Percentiles rank a stretch among this genome's conserved stretches.
phyloP scores from a whole-genome alignment of 2,329 filamentous ascomycete genomes.

The Exophiala aquamarina region DNA sequence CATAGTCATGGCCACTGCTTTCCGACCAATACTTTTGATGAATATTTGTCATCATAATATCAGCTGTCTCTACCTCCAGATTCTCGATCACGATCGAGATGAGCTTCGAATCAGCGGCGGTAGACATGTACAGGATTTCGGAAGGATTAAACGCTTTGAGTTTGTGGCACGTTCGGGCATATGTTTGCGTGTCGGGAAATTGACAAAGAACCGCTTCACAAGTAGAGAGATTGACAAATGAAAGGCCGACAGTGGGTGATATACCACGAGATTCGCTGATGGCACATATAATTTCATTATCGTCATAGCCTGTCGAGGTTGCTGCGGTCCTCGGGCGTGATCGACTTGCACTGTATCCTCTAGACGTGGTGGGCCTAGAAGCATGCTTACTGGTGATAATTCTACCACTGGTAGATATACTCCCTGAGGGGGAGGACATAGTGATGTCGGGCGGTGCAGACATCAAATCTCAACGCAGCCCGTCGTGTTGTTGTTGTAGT shows the following conservation, averaged over 20 bases:
- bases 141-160: conserved; percentile 77
- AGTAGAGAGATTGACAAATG: conserved; percentile 82
- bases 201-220: conserved; percentile 84
- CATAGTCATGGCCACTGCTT: conserved; percentile 70
- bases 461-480: no score
- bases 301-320: conserved; percentile 57
- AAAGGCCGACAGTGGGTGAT: conserved; percentile 78
- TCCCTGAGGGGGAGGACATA: conserved; percentile 2
- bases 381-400: background rate
- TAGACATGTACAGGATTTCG: conserved; percentile 74
- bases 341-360: conserved; percentile 10
- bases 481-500: no score
- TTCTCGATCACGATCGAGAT: conserved; percentile 73
- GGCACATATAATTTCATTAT: conserved; percentile 81
- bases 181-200: conserved; percentile 90
- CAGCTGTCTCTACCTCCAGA: conserved; percentile 44
- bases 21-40: conserved; percentile 86
- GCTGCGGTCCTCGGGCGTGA: conserved; percentile 53
- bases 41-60: conserved; percentile 60
- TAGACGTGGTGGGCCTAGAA: conserved; percentile 5
- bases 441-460: no score
- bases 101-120: conserved; percentile 73
- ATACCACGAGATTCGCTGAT: conserved; percentile 85
- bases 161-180: conserved; percentile 84
- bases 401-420: background rate